A percentile compares a stretch with the other conserved stretches of the same genome.
phyloP scores from a whole-genome alignment of 768 basidiomycete genomes.

The Naganishia kalamii region DNA sequence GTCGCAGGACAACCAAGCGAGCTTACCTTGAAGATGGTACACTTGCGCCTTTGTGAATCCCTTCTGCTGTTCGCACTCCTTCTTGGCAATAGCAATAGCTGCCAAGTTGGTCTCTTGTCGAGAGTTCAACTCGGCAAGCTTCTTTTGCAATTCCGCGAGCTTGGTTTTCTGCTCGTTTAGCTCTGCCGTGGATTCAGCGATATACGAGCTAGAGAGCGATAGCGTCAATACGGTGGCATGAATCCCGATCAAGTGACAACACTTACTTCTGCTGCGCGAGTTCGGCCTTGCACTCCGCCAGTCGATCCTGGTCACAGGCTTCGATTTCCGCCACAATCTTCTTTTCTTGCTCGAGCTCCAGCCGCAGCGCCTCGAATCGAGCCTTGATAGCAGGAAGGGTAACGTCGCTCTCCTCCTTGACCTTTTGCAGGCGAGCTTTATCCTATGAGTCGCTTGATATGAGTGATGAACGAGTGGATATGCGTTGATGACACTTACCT shows the following conservation, averaged over 20 bases:
- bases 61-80: slow-evolving; percentile 37
- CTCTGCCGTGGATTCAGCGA: slow-evolving; percentile 39
- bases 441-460: slow-evolving; percentile 27
- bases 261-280: slow-evolving; percentile 39
- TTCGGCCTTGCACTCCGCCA: slow-evolving; percentile 33
- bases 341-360: slow-evolving; percentile 40
- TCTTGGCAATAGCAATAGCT: slow-evolving; percentile 38
- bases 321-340: slow-evolving; percentile 38
- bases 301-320: slow-evolving; percentile 41
- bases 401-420: slow-evolving; percentile 24
- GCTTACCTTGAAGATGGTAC: slow-evolving; percentile 41
- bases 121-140: slow-evolving; percentile 33
- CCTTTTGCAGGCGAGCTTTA: slow-evolving; percentile 28
- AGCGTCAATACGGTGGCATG: background rate
- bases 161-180: slow-evolving; percentile 34
- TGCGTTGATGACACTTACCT: slow-evolving; percentile 27
- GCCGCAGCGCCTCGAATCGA: slow-evolving; percentile 33
- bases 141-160: slow-evolving; percentile 35
- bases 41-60: slow-evolving; percentile 41
- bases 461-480: background rate
- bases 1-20: background rate
- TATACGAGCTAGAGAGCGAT: slow-evolving; percentile 33
- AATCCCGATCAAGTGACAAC: background rate
- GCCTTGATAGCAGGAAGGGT: slow-evolving; percentile 38
- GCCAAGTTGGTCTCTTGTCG: slow-evolving; percentile 31